phyloP scores from a whole-genome alignment of 148 eudicot species.

The Salicornia ramosissima region DNA sequence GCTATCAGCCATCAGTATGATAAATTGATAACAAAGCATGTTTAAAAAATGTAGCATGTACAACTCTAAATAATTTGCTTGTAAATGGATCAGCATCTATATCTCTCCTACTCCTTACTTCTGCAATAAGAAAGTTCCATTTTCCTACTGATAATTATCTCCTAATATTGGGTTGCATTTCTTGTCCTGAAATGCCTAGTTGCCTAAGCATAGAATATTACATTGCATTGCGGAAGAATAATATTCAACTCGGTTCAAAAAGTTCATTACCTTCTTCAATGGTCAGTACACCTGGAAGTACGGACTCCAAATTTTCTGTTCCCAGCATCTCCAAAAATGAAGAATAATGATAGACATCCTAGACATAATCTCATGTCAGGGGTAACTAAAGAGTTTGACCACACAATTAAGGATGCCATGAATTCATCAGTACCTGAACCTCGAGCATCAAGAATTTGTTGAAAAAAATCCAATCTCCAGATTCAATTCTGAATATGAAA shows the following conservation, averaged over 20 bases:
- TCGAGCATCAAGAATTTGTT: constrained; percentile 68
- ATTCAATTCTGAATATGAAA: constrained; percentile 39
- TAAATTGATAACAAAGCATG: not conserved
- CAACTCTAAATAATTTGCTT: no score
- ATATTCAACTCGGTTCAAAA: not conserved
- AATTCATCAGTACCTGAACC: constrained; percentile 53
- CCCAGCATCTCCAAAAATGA: constrained; percentile 79
- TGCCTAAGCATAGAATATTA: not conserved
- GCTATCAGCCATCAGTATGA: not conserved
- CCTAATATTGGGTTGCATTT: not conserved
- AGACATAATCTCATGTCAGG: constrained; percentile 18
- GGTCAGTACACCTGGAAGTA: constrained; percentile 69
- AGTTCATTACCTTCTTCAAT: constrained; percentile 61
- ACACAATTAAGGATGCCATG: not conserved
- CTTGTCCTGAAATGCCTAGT: not conserved
- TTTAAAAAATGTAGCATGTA: not conserved
- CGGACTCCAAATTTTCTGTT: constrained; percentile 53
- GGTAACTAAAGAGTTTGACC: not conserved
- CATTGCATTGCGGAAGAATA: not conserved
- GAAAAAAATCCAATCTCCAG: constrained; percentile 65
- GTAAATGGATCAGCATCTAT: not conserved
- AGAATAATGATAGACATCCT: constrained; percentile 60
- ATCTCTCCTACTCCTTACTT: not conserved
- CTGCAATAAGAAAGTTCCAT: not conserved
- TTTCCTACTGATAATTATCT: not conserved